Conservation (phyloP, 306 rosid species). For the Quercus variabilis region DNA sequence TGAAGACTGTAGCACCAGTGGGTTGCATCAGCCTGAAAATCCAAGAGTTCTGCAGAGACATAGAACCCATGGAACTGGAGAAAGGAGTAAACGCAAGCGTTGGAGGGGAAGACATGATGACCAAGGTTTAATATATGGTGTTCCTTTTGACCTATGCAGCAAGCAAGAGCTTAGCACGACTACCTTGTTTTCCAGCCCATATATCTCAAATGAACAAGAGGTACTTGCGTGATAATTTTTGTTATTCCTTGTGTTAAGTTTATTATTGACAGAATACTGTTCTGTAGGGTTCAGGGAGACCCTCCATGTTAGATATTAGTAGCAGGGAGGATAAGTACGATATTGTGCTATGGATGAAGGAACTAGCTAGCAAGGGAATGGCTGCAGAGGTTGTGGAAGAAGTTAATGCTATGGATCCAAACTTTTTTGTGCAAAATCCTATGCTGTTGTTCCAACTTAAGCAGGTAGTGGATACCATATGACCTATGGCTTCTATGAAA, state of each 20-base stretch:
- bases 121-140: slow-evolving; percentile 32
- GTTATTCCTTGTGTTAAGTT: slow-evolving; percentile 8
- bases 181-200: slow-evolving; percentile 24
- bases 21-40: slow-evolving; percentile 60
- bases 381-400: slow-evolving; percentile 90
- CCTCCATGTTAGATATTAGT: slow-evolving; percentile 35
- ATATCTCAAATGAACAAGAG: slow-evolving; percentile 60
- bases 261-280: slow-evolving; percentile 21
- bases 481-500: slow-evolving; percentile 2
- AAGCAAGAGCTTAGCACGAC: slow-evolving; percentile 55
- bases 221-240: slow-evolving; percentile 36
- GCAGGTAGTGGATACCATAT: slow-evolving; percentile 56
- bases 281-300: slow-evolving; percentile 64
- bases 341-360: slow-evolving; percentile 84
- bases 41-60: slow-evolving; percentile 49
- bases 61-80: slow-evolving; percentile 59
- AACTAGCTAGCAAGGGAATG: slow-evolving; percentile 83
- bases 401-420: slow-evolving; percentile 67
- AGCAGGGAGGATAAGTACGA: slow-evolving; percentile 68
- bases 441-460: slow-evolving; percentile 86
- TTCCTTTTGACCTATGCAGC: slow-evolving; percentile 44
- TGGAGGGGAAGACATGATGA: slow-evolving; percentile 95
- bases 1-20: slow-evolving; percentile 97
- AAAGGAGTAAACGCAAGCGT: slow-evolving; percentile 87
- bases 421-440: slow-evolving; percentile 72